A percentile compares a stretch with the other conserved stretches of the same genome.
phyloP scores from a whole-genome alignment of 768 basidiomycete genomes.

The Kwoniella europaea region DNA sequence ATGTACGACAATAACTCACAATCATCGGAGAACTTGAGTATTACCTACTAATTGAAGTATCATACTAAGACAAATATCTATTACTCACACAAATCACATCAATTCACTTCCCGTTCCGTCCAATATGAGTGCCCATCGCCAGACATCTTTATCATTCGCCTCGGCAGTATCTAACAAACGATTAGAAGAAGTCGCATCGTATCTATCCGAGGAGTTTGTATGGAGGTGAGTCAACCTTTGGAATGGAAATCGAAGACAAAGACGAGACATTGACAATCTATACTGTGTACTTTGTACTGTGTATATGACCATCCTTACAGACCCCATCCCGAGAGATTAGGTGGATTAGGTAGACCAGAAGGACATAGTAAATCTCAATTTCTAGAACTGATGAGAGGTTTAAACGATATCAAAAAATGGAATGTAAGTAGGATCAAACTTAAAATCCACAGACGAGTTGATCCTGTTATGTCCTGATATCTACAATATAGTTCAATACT shows the following conservation, averaged over 20 bases:
- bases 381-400: neutral
- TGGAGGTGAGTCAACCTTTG: conserved; percentile 1
- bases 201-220: neutral
- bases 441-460: no score
- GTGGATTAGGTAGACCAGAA: neutral
- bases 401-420: neutral
- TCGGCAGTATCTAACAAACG: neutral
- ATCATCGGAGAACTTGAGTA: no score
- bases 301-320: neutral
- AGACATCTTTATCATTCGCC: neutral
- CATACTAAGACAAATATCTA: no score
- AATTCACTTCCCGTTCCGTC: no score
- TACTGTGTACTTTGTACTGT: no score
- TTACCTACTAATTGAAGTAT: no score
- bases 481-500: neutral
- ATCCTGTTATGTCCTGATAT: no score
- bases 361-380: neutral
- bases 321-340: neutral
- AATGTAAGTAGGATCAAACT: neutral
- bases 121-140: neutral
- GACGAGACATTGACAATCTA: no score
- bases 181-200: neutral
- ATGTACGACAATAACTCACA: no score
- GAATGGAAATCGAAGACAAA: no score
- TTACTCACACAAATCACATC: no score